These are phyloP conservation scores for Tripterygium wilfordii DNA, from an alignment of 177 flowering plant genomes.

Conservation along the genomic window DNA sequence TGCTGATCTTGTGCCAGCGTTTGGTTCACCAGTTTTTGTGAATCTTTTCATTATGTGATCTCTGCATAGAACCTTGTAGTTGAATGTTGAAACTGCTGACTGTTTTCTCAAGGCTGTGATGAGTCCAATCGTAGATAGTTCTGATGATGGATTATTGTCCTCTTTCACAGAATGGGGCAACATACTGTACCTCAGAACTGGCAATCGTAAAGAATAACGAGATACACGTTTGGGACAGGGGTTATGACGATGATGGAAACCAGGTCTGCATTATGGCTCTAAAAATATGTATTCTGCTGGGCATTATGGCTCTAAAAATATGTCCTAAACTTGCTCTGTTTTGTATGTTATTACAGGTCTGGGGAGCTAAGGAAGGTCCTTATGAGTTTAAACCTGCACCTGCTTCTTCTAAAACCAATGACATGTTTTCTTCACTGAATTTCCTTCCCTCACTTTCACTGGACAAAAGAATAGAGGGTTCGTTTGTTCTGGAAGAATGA, in stretches of 20 bases:
- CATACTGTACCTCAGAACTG: slow-evolving; percentile 80
- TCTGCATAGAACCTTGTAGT: too few relatives aligned
- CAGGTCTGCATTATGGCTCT: slow-evolving; percentile 54
- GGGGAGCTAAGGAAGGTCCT: slow-evolving; percentile 91
- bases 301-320: too few relatives aligned
- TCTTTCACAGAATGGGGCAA: slow-evolving; percentile 71
- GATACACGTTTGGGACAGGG: slow-evolving; percentile 87
- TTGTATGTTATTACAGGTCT: slow-evolving; percentile 54
- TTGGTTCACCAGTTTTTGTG: too few relatives aligned
- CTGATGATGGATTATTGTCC: neutral
- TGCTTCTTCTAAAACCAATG: slow-evolving; percentile 46
- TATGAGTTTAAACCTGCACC: slow-evolving; percentile 96
- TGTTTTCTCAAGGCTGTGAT: too few relatives aligned
- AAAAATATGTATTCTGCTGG: too few relatives aligned
- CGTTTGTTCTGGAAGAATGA: slow-evolving; percentile 72
- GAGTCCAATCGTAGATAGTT: neutral
- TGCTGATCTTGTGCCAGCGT: neutral
- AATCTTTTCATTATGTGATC: too few relatives aligned
- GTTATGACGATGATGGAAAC: slow-evolving; percentile 81
- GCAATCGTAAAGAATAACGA: slow-evolving; percentile 73
- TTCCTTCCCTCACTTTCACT: slow-evolving; percentile 30
- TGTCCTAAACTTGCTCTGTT: neutral
- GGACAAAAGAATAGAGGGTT: slow-evolving; percentile 68
- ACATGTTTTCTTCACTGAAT: slow-evolving; percentile 47
- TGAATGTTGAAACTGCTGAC: too few relatives aligned